These are phyloP conservation scores for Brassica juncea DNA, from an alignment of 345 rosid genomes.

Conservation along the genomic window DNA sequence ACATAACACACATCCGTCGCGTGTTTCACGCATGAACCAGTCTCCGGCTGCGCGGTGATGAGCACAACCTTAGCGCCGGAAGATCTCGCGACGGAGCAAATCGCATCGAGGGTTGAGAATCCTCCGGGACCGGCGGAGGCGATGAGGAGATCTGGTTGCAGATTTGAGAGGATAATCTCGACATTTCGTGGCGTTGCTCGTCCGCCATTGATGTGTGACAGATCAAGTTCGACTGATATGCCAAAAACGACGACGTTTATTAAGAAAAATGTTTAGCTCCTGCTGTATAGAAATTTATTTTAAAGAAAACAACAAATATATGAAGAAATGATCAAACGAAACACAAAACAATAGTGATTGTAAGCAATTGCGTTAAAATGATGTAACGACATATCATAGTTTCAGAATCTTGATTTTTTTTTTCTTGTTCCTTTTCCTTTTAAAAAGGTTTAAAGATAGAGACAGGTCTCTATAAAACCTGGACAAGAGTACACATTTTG, in stretches of 20 bases:
- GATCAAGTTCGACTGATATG: background rate
- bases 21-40: conserved; percentile 57
- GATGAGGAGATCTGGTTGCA: conserved; percentile 64
- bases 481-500: conserved; percentile 21
- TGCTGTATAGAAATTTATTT: no score
- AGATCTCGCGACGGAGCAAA: conserved; percentile 65
- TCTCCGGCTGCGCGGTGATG: conserved; percentile 70
- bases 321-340: no score
- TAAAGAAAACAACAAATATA: no score
- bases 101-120: conserved; percentile 82
- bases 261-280: no score
- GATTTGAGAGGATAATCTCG: conserved; percentile 55
- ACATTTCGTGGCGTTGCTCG: conserved; percentile 28
- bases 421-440: background rate
- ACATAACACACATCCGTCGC: conserved; percentile 67
- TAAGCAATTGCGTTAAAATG: conserved; percentile 8
- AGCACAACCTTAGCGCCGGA: conserved; percentile 62
- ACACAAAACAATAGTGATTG: background rate
- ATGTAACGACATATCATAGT: conserved; percentile 2
- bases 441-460: background rate
- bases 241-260: background rate
- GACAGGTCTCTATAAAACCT: conserved; percentile 9
- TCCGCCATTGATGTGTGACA: conserved; percentile 26
- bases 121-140: conserved; percentile 86
- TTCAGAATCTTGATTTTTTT: background rate